A percentile compares a stretch with the other conserved stretches of the same genome.
These are phyloP conservation scores for Phanerodontia chrysosporium DNA, from an alignment of 768 basidiomycete species.

Conservation along the genomic window DNA sequence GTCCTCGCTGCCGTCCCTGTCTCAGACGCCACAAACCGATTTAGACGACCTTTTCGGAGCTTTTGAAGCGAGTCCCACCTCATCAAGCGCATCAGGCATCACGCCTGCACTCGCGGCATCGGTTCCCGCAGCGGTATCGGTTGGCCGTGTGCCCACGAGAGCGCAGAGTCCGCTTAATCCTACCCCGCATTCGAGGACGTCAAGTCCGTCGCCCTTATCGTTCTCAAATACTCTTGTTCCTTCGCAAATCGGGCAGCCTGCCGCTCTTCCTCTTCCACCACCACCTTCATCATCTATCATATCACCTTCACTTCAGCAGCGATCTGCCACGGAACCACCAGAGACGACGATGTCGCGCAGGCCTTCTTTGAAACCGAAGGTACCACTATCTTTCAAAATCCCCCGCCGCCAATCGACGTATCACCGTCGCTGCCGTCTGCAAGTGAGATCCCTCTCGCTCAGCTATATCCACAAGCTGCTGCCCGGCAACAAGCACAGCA, in stretches of 20 bases:
- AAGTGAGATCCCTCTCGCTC: conserved; percentile 12
- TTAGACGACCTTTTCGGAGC: conserved; percentile 9
- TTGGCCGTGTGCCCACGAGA: neutral
- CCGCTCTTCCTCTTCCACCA: neutral
- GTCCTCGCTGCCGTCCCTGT: neutral
- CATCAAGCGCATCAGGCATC: neutral
- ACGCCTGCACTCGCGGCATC: neutral
- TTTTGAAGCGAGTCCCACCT: conserved; percentile 5
- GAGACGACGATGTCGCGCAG: conserved; percentile 8
- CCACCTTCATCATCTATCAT: conserved; percentile 17
- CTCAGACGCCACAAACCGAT: neutral
- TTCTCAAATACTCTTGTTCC: neutral
- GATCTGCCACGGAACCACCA: conserved; percentile 25
- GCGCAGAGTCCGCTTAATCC: neutral
- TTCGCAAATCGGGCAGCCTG: neutral
- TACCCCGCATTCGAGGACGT: neutral
- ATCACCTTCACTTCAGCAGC: conserved; percentile 9
- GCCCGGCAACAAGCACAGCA: neutral
- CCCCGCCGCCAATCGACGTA: neutral
- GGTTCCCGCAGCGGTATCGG: neutral
- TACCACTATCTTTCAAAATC: conserved; percentile 7
- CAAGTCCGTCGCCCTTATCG: neutral
- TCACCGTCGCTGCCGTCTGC: conserved; percentile 6
- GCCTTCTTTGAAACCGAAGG: conserved; percentile 2
- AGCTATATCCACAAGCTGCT: conserved; percentile 8